A percentile compares a stretch with the other conserved stretches of the same genome.
Evolutionary conservation across 257 asterid species (phyloP).

Genomic region (Capsicum pubescens): DNA sequence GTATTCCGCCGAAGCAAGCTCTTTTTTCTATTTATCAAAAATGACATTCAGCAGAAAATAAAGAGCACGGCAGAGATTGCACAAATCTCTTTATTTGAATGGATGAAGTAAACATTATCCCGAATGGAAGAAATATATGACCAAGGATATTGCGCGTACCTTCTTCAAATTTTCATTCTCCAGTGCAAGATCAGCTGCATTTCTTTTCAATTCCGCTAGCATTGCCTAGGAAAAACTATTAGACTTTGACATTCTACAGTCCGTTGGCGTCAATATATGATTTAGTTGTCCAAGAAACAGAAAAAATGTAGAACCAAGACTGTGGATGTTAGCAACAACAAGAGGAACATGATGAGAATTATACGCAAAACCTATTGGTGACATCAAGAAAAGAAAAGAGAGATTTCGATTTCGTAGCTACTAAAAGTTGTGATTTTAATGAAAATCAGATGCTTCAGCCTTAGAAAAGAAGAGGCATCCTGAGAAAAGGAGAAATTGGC

Average conservation of each 20-base stretch:
- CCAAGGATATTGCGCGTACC: slow-evolving; percentile 39
- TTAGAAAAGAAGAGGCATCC: neutral
- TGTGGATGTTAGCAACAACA: neutral
- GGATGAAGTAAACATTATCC: neutral
- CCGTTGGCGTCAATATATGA: neutral
- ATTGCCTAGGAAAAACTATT: slow-evolving; percentile 50
- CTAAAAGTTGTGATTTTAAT: neutral
- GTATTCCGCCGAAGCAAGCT: slow-evolving; percentile 50
- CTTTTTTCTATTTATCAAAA: slow-evolving; percentile 54
- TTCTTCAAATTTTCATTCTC: slow-evolving; percentile 66
- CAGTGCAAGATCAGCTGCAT: slow-evolving; percentile 46
- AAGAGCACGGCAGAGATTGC: neutral
- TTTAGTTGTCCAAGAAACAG: neutral
- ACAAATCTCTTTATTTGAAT: neutral
- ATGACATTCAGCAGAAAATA: neutral
- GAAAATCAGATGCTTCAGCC: neutral
- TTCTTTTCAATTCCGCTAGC: slow-evolving; percentile 49
- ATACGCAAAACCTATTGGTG: neutral
- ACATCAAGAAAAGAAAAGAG: neutral
- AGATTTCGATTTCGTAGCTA: neutral
- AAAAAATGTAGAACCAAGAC: neutral
- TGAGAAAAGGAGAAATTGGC: neutral
- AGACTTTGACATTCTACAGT: neutral
- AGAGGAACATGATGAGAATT: neutral
- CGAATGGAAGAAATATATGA: neutral